Percentiles rank a stretch among this genome's conserved stretches.
These are phyloP conservation scores for Xylaria sp. DNA, from an alignment of 2,329 filamentous ascomycete genomes.

Conservation along the genomic window DNA sequence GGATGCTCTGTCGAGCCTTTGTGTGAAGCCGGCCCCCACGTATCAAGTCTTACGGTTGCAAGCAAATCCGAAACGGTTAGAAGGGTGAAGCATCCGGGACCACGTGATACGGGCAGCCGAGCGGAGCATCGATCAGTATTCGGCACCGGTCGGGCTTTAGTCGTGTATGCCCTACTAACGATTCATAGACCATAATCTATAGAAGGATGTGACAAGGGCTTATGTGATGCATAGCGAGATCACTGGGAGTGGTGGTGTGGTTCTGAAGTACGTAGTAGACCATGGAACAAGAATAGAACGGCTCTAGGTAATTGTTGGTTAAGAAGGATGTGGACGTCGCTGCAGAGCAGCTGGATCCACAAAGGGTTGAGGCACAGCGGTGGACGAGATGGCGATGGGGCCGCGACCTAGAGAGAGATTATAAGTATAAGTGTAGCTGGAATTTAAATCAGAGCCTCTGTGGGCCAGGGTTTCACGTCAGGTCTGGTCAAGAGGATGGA, in stretches of 20 bases:
- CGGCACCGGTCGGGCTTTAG: constrained; percentile 1
- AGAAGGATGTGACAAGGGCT: constrained; percentile 5
- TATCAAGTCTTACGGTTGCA: constrained; percentile 8
- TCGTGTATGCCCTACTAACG: constrained; percentile 12
- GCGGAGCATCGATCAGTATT: not conserved
- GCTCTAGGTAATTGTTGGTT: not conserved
- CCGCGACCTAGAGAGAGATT: constrained; percentile 36
- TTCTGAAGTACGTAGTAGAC: constrained; percentile 8
- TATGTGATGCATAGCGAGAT: constrained; percentile 11
- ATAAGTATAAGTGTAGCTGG: not conserved
- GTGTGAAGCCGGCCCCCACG: constrained; percentile 11
- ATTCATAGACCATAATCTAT: not conserved
- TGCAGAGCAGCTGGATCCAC: constrained; percentile 48
- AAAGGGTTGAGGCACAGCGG: constrained; percentile 49
- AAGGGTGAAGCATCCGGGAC: constrained; percentile 7
- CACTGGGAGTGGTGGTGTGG: constrained; percentile 7
- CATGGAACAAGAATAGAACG: constrained; percentile 11
- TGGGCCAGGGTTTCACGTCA: constrained; percentile 19
- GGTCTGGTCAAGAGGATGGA: constrained; percentile 3
- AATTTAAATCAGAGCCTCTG: not conserved
- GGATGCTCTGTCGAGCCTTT: not conserved
- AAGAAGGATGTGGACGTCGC: constrained; percentile 35
- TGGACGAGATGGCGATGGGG: constrained; percentile 45
- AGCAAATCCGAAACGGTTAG: not conserved
- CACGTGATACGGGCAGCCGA: constrained; percentile 8